These are phyloP conservation scores for Hymenoscyphus occultus DNA, from an alignment of 2,329 filamentous ascomycete genomes.

Conservation along the genomic window DNA sequence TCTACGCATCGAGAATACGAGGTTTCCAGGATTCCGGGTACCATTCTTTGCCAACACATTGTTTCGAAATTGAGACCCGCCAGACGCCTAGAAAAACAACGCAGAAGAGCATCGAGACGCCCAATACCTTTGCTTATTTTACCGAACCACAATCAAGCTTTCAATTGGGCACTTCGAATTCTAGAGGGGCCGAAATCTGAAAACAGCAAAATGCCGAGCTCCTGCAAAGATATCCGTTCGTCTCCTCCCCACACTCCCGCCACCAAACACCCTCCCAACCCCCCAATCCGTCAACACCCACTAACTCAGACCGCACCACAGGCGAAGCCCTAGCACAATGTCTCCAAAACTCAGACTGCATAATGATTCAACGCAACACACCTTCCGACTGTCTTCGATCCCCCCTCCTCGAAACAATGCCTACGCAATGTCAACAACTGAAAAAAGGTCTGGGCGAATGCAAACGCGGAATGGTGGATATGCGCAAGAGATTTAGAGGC, in stretches of 20 bases:
- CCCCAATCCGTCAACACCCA: slow-evolving; percentile 7
- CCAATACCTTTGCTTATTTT: neutral
- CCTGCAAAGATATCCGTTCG: slow-evolving; percentile 94
- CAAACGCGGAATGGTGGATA: slow-evolving; percentile 94
- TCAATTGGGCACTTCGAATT: neutral
- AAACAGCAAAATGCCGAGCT: slow-evolving; percentile 70
- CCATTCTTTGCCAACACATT: too few species aligned
- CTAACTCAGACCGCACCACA: slow-evolving; percentile 40
- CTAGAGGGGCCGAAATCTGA: neutral
- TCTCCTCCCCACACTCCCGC: slow-evolving; percentile 23
- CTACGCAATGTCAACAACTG: slow-evolving; percentile 85
- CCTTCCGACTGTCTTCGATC: slow-evolving; percentile 84
- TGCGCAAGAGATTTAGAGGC: slow-evolving; percentile 96
- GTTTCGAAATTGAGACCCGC: neutral
- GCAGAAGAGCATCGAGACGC: neutral
- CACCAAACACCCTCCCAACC: neutral
- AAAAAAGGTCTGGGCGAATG: slow-evolving; percentile 92
- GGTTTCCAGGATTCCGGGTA: too few species aligned
- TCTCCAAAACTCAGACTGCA: slow-evolving; percentile 93
- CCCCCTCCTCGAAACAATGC: slow-evolving; percentile 77
- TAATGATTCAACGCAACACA: slow-evolving; percentile 85
- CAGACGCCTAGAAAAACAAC: neutral
- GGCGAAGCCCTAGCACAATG: slow-evolving; percentile 90
- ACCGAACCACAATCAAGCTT: neutral
- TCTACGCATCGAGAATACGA: too few species aligned